A percentile compares a stretch with the other conserved stretches of the same genome.
Evolutionary conservation across 495 filamentous ascomycete species (phyloP).

Genomic region (Stereocaulon alpinum): DNA sequence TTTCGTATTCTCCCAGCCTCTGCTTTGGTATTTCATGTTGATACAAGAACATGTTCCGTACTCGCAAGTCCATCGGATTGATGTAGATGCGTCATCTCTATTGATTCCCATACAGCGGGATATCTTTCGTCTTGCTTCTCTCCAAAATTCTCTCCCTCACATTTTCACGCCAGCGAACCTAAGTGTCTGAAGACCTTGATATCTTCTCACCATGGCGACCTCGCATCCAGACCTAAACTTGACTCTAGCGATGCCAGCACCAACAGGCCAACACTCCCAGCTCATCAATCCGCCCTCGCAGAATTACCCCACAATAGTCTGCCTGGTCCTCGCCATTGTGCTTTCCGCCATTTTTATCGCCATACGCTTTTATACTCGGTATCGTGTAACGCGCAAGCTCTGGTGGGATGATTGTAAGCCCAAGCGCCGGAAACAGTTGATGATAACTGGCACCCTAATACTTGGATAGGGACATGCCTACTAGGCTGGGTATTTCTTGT

Average conservation of each 20-base stretch:
- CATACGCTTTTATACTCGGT: conserved; percentile 19
- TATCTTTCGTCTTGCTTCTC: not conserved
- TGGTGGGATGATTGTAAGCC: conserved; percentile 24
- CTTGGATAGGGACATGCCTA: conserved; percentile 14
- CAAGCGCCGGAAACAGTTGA: too few relatives aligned
- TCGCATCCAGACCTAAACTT: not conserved
- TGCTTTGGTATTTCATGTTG: too few relatives aligned
- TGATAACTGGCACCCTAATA: conserved; percentile 1
- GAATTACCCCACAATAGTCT: conserved; percentile 6
- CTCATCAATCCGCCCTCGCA: conserved; percentile 16
- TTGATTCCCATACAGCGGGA: not conserved
- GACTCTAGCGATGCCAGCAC: conserved; percentile 11
- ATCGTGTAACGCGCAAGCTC: conserved; percentile 11
- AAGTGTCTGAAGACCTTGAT: not conserved
- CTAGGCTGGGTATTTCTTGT: conserved; percentile 19
- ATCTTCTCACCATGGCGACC: not conserved
- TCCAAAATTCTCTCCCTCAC: too few relatives aligned
- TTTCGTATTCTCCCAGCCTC: too few relatives aligned
- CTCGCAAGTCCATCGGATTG: too few relatives aligned
- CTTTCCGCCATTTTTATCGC: conserved; percentile 12
- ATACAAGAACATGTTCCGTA: too few relatives aligned
- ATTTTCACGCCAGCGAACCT: not conserved
- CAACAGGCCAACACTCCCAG: conserved; percentile 13
- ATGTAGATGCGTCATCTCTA: too few relatives aligned
- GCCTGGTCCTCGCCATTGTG: conserved; percentile 9